These are phyloP conservation scores for Rhodotorula sp. DNA, from an alignment of 1,284 basidiomycete genomes.

Conservation along the genomic window DNA sequence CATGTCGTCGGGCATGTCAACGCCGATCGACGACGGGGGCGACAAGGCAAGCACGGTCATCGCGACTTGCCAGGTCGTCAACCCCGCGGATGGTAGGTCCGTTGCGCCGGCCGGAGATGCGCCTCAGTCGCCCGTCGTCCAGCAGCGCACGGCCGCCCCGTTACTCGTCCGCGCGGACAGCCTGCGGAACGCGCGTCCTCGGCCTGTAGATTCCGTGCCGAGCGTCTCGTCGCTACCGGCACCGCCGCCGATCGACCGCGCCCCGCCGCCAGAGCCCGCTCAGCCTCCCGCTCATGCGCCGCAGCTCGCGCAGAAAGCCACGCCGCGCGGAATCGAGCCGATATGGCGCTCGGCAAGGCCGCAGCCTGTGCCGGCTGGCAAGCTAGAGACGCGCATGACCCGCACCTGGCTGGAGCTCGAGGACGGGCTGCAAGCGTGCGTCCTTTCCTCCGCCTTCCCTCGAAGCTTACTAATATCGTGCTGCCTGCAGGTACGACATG, in stretches of 20 bases:
- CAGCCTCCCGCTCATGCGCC: not conserved
- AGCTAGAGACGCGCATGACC: constrained; percentile 25
- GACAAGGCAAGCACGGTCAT: constrained; percentile 11
- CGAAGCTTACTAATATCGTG: not conserved
- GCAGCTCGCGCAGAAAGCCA: not conserved
- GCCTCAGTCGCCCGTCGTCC: not conserved
- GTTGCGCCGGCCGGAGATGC: not conserved
- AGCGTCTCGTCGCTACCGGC: too few relatives aligned
- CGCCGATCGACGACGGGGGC: constrained; percentile 1
- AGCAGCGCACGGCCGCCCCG: constrained; percentile 3
- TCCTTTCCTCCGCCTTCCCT: not conserved
- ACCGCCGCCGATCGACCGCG: not conserved
- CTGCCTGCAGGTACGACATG: constrained; percentile 10
- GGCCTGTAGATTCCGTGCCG: not conserved
- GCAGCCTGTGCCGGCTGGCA: not conserved
- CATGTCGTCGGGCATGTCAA: constrained; percentile 8
- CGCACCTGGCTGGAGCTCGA: constrained; percentile 34
- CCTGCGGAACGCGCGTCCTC: not conserved
- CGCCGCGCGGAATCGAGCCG: not conserved
- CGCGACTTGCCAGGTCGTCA: constrained; percentile 2
- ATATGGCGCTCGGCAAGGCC: not conserved
- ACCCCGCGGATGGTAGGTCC: not conserved
- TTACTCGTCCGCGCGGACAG: constrained; percentile 24
- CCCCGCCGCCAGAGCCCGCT: not conserved
- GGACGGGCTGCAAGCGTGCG: constrained; percentile 26